A percentile compares a stretch with the other conserved stretches of the same genome.
Conservation (phyloP, 2,329 filamentous ascomycete species). For the Aspergillus felis region DNA sequence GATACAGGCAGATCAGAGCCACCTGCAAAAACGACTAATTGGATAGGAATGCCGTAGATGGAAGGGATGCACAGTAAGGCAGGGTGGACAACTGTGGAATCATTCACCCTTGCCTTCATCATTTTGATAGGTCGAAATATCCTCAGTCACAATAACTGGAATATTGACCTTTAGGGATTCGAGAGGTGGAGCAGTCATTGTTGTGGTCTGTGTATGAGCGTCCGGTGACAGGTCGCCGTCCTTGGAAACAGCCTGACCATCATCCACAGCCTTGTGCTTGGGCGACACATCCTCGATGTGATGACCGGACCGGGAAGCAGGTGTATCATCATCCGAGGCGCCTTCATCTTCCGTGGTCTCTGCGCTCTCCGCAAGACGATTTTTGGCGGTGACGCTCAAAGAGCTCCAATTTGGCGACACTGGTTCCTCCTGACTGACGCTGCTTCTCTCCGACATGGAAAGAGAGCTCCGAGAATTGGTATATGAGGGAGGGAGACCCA, state of each 20-base stretch:
- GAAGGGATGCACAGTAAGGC: too few relatives aligned
- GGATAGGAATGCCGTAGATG: background rate
- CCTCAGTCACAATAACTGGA: slow-evolving; percentile 18
- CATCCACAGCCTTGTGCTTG: background rate
- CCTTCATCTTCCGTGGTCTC: slow-evolving; percentile 25
- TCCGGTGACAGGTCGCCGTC: background rate
- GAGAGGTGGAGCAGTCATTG: background rate
- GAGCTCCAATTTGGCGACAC: slow-evolving; percentile 19
- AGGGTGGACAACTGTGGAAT: background rate
- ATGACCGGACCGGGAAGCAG: background rate
- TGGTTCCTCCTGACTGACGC: slow-evolving; percentile 28
- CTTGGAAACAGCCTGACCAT: background rate
- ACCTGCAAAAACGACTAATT: background rate
- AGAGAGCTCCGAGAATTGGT: slow-evolving; percentile 30
- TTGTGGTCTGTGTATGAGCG: background rate
- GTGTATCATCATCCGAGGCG: slow-evolving; percentile 8
- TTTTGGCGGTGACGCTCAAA: slow-evolving; percentile 23
- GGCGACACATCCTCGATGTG: background rate
- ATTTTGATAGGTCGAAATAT: background rate
- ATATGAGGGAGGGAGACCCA: slow-evolving; percentile 39
- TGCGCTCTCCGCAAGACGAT: slow-evolving; percentile 18
- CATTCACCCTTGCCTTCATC: background rate
- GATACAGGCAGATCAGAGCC: background rate
- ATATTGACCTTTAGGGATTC: slow-evolving; percentile 6
- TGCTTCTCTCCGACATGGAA: slow-evolving; percentile 33